Base-by-base conservation (phyloP, 495 filamentous ascomycete species). In the Beverwykella pulmonaria region DNA sequence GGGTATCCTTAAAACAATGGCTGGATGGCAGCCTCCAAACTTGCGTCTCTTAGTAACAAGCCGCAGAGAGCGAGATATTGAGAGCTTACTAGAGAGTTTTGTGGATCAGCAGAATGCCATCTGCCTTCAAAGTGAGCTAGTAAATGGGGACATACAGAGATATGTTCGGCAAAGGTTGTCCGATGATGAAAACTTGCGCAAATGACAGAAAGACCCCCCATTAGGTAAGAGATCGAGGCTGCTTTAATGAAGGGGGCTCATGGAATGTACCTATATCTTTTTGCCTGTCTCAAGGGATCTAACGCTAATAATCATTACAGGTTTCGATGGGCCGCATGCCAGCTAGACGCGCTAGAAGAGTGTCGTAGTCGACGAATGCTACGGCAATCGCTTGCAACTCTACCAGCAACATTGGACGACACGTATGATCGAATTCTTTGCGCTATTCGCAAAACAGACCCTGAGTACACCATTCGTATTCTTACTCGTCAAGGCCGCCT, bases 11-110 rank as follows among this genome's bases (percentile, higher is more conserved):
- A 27, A 67, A 47, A 48, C 5, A 7, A 55, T 70, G 4, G 2
- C 34, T 19, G 46, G 3, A 41, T 71, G 69, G 69, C 19, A 57
- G 25, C 19, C 57, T 17, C 15, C 60, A 12, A 47, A 39, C 0
- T 20, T 73, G 9, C 70, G 68, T 54, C 8, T 73, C 6, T 52
- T 73, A 1, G 25, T 65, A 1, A 73, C 70, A 23, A 73, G 70
- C 48, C 50, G 67, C 12, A 67, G 36, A 46, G 70, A 70, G 46
- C 29, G 41, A 23, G 67, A 70, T 29, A 73, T 73, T 41, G 63
- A 70, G 50, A 41, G 17, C 36, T 20, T 59, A 10, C 53, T 73
- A 9, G 54, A 58, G n/a, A 1, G 26, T 8, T 19, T 64, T 30
- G 17, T 65, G 14, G 25, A 61, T 17, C 6, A 19, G 15, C 7